Base-by-base conservation (phyloP, 2,329 filamentous ascomycete genomes). In the Fusarium sp. region DNA sequence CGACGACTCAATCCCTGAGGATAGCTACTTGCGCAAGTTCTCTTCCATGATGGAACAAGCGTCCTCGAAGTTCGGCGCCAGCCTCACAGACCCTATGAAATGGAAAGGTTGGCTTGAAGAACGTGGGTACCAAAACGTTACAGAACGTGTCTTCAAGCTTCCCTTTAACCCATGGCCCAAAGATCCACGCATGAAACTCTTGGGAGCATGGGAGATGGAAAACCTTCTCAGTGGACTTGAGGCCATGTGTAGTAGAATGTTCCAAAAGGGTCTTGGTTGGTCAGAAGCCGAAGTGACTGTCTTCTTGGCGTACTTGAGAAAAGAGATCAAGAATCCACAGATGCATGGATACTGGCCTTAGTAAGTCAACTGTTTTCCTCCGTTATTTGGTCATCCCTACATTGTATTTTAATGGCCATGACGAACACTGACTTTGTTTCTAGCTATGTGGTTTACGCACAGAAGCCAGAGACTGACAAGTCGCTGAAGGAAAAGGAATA, bases 121-220 rank as follows among this genome's bases (percentile, higher is more conserved):
- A 4, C 84, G 83, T 1, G 87, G 87, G 1, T 88, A 88, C 66
- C 75, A 78, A 40, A 80, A 87, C 60, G 81, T 89, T 0, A 75
- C 75, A 1, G 82, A 86, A 65, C 76, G 79, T 6, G 73, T 83
- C 10, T 83, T 79, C 69, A 83, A 82, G 73, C 80, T 84, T 69
- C 84, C 85, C 0, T 78, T 81, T 55, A 84, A 83, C 64, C 76
- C 80, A 3, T 87, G 85, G 85, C 81, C 84, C 1, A 84, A 82
- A 44, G 82, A 85, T 33, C 78, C 78, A 8, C 81, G 81, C 17
- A 78, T 84, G 58, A 88, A 87, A 71, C 81, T 86, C 38, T 68
- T 86, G 5, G 85, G 85, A 33, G 63, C 56, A 26, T 68, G 71
- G 71, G 71, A 73, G 34, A 73, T 73, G 71, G 70, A 73, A 28